Evolutionary conservation across 176 grass and related monocot genomes (phyloP).

Genomic region (Carex cristatella): DNA sequence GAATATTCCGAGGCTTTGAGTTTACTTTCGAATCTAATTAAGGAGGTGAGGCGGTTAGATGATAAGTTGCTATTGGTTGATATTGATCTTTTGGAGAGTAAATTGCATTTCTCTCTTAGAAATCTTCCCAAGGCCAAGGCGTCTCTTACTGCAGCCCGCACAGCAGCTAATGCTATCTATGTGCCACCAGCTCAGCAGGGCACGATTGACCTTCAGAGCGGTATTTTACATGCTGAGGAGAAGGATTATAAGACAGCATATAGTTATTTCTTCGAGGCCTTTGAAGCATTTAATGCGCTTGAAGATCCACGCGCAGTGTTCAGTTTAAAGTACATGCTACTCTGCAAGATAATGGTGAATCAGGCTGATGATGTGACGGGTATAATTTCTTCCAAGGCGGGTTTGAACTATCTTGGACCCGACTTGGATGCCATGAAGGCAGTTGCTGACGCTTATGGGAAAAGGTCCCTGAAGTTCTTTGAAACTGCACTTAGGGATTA

Average conservation of each 20-base stretch:
- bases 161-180: slow-evolving; percentile 86
- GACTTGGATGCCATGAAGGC: slow-evolving; percentile 96
- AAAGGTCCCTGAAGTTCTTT: slow-evolving; percentile 73
- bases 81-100: slow-evolving; percentile 90
- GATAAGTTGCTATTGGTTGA: slow-evolving; percentile 87
- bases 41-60: slow-evolving; percentile 86
- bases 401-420: slow-evolving; percentile 61
- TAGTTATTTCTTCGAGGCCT: slow-evolving; percentile 92
- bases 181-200: slow-evolving; percentile 82
- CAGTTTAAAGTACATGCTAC: slow-evolving; percentile 87
- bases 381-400: slow-evolving; percentile 70
- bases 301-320: slow-evolving; percentile 59
- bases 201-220: slow-evolving; percentile 89
- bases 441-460: slow-evolving; percentile 57
- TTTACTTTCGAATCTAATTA: slow-evolving; percentile 65
- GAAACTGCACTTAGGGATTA: slow-evolving; percentile 65
- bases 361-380: slow-evolving; percentile 77
- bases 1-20: slow-evolving; percentile 76
- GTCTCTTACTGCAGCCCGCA: slow-evolving; percentile 73
- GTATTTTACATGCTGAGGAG: slow-evolving; percentile 88
- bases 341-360: slow-evolving; percentile 96
- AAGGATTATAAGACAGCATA: slow-evolving; percentile 90
- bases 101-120: slow-evolving; percentile 80
- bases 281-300: slow-evolving; percentile 62
- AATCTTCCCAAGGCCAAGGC: slow-evolving; percentile 89